Conservation (phyloP, 2,329 filamentous ascomycete genomes). For the Penicillium paneum region DNA sequence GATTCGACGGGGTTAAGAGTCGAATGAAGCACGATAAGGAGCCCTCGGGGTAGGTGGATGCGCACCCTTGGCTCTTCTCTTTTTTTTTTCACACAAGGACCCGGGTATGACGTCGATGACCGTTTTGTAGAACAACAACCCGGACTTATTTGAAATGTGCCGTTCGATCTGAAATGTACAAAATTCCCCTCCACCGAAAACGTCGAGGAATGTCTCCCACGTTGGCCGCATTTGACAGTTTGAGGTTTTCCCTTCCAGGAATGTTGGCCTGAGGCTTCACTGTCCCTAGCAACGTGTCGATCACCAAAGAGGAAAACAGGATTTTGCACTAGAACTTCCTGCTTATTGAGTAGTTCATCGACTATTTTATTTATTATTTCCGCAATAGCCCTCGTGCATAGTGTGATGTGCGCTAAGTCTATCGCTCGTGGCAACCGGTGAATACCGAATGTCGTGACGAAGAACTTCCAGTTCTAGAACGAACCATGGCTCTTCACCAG, state of each 20-base stretch:
- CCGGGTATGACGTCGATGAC: conserved; percentile 1
- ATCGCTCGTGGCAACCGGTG: background rate
- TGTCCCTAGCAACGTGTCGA: background rate
- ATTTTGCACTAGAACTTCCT: background rate
- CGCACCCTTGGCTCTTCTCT: background rate
- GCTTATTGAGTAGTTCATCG: background rate
- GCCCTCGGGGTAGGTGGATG: conserved; percentile 1
- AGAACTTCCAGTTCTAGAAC: no score
- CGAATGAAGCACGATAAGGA: background rate
- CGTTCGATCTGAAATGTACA: background rate
- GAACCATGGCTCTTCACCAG: no score
- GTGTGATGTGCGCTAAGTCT: background rate
- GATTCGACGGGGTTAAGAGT: background rate
- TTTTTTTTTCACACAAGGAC: background rate
- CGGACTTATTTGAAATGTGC: background rate
- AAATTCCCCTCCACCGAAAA: background rate
- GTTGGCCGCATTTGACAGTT: background rate
- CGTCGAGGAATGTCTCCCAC: background rate
- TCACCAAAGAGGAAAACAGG: background rate
- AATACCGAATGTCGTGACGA: no score
- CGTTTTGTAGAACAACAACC: background rate
- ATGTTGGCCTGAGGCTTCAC: conserved; percentile 2
- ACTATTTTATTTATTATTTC: no score
- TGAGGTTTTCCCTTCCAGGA: background rate
- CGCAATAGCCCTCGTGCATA: background rate